phyloP scores from a whole-genome alignment of 2,329 filamentous ascomycete species.

The Fusarium equiseti region DNA sequence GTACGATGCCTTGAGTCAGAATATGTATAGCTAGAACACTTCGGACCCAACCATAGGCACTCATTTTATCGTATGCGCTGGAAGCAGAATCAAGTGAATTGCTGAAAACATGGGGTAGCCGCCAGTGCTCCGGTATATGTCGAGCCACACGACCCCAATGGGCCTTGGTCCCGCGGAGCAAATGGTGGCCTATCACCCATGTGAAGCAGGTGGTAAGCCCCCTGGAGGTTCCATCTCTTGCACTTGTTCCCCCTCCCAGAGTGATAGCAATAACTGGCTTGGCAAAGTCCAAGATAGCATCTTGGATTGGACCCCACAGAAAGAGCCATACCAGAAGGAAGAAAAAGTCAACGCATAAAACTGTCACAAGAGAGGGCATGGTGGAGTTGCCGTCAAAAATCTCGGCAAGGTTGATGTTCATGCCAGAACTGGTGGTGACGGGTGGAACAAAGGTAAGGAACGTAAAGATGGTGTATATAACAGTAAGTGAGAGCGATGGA shows the following conservation, averaged over 20 bases:
- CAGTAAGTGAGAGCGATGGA: conserved; percentile 85
- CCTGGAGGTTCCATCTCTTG: conserved; percentile 75
- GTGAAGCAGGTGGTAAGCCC: conserved; percentile 78
- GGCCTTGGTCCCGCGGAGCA: conserved; percentile 62
- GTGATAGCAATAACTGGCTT: conserved; percentile 95
- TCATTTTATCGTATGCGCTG: conserved; percentile 66
- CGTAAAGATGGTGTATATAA: conserved; percentile 93
- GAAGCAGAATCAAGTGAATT: conserved; percentile 59
- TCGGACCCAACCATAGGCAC: conserved; percentile 73
- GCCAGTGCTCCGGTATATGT: conserved; percentile 61
- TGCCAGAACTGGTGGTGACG: conserved; percentile 79
- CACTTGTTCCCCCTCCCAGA: conserved; percentile 82
- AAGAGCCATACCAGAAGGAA: conserved; percentile 89
- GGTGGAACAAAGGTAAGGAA: conserved; percentile 92
- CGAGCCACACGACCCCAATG: conserved; percentile 62
- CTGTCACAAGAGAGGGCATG: conserved; percentile 86
- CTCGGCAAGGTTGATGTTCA: conserved; percentile 87
- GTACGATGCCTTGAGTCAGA: conserved; percentile 77
- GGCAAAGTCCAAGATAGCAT: conserved; percentile 88
- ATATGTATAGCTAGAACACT: conserved; percentile 81
- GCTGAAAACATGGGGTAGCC: conserved; percentile 59
- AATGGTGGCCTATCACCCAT: conserved; percentile 71
- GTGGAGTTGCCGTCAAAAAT: conserved; percentile 90
- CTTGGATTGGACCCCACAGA: conserved; percentile 87
- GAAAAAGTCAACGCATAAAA: conserved; percentile 85